Conservation (phyloP, 2,329 filamentous ascomycete species). For the Aspergillus sp. region DNA sequence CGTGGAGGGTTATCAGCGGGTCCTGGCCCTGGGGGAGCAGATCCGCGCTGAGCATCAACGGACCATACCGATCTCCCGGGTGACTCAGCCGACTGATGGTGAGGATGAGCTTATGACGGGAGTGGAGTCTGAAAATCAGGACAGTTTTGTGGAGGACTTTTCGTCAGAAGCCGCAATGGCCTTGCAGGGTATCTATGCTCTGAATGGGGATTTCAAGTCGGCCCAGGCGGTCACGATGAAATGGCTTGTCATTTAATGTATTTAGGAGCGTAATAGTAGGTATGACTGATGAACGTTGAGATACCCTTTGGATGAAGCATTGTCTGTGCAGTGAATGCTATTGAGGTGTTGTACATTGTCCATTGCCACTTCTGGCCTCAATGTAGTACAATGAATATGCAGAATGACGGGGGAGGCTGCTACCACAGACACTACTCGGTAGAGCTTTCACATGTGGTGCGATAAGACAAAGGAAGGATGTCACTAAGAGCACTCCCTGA, state of each 20-base stretch:
- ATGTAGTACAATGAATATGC: too few species aligned
- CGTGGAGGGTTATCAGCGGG: slow-evolving; percentile 66
- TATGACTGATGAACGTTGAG: too few species aligned
- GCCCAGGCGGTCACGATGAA: slow-evolving; percentile 61
- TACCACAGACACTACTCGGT: too few species aligned
- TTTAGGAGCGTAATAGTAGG: too few species aligned
- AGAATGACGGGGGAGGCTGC: too few species aligned
- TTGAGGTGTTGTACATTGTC: too few species aligned
- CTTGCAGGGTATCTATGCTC: slow-evolving; percentile 64
- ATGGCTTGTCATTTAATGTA: slow-evolving; percentile 53
- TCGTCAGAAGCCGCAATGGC: slow-evolving; percentile 72
- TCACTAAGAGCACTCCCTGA: too few species aligned
- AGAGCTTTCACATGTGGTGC: too few species aligned
- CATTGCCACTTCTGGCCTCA: too few species aligned
- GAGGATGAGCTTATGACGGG: slow-evolving; percentile 27
- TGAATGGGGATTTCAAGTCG: slow-evolving; percentile 61
- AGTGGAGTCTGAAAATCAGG: slow-evolving; percentile 8
- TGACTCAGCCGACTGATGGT: slow-evolving; percentile 45
- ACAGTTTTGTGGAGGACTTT: slow-evolving; percentile 56
- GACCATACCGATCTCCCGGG: slow-evolving; percentile 9
- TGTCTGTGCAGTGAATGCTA: too few species aligned
- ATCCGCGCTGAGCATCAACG: slow-evolving; percentile 38
- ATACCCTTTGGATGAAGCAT: too few species aligned
- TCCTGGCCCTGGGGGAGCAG: slow-evolving; percentile 50
- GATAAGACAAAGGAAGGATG: too few species aligned